These are phyloP conservation scores for Exophiala sp. DNA, from an alignment of 2,329 filamentous ascomycete species.

Conservation along the genomic window DNA sequence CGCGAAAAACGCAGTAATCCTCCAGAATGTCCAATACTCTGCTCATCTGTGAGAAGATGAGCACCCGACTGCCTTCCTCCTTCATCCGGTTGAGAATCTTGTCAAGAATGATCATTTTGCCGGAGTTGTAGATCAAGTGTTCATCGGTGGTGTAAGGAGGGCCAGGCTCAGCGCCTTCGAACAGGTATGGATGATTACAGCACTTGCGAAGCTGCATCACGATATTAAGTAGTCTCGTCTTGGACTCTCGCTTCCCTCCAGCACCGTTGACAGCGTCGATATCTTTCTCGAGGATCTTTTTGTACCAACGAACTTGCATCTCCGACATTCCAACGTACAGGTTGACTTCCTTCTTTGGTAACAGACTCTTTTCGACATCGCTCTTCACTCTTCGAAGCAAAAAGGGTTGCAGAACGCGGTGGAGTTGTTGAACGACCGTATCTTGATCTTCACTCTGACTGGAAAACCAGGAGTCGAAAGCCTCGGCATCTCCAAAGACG, in stretches of 20 bases:
- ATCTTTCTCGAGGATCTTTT: constrained; percentile 97
- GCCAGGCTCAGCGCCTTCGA: constrained; percentile 93
- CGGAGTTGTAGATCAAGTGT: constrained; percentile 85
- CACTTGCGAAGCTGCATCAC: constrained; percentile 99
- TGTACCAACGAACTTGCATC: constrained; percentile 99
- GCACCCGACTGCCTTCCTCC: constrained; percentile 82
- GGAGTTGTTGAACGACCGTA: constrained; percentile 89
- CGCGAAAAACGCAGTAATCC: constrained; percentile 94
- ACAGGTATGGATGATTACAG: constrained; percentile 97
- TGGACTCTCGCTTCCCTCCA: constrained; percentile 92
- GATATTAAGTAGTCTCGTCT: constrained; percentile 93
- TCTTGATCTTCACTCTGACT: constrained; percentile 86
- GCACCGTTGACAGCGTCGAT: constrained; percentile 98
- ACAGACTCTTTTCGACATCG: constrained; percentile 93
- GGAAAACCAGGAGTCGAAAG: constrained; percentile 98
- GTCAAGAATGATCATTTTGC: constrained; percentile 96
- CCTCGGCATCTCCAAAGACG: constrained; percentile 92
- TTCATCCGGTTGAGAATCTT: constrained; percentile 79
- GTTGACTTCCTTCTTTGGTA: constrained; percentile 97
- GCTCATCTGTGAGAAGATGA: constrained; percentile 99
- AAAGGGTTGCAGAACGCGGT: constrained; percentile 88
- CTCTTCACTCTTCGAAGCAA: constrained; percentile 91
- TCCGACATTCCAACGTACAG: constrained; percentile 97
- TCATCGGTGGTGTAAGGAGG: constrained; percentile 98
- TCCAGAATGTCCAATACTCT: constrained; percentile 93